Base-by-base conservation (phyloP, 2,329 filamentous ascomycete genomes). In the Talaromyces sp. region DNA sequence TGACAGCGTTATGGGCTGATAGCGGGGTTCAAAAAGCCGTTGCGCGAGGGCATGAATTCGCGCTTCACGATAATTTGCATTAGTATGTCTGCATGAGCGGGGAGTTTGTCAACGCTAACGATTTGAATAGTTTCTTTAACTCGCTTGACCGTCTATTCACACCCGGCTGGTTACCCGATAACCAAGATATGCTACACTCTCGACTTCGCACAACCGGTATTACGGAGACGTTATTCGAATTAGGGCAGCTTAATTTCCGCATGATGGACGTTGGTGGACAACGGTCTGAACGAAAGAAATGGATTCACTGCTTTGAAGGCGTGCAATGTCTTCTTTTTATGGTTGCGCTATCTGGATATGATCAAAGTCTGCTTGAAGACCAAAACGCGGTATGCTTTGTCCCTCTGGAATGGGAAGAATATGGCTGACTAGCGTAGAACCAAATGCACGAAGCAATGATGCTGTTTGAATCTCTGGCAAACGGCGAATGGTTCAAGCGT, bases 201-300 rank as follows among this genome's bases (percentile, higher is more conserved):
- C 87, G 94, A 76, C 80, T 98, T 77, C 87, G 93, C 72, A 98
- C 94, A 19, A 98, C 95, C 2, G 94, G 94, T 72, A 98, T 98
- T 72, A 97, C 92, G 60, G 94, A 98, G 79, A 97, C 93, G 2
- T 86, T 94, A 68, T 98, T 98, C 78, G 92, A 96, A 77, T 85
- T 96, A 15, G 93, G 93, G 67, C 90, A 94, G 74, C 86, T 97
- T 72, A 96, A 93, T 69, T 97, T 97, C 80, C 90, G 93, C 73
- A 97, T 98, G 93, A 96, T 96, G 78, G 93, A 97, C 74, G 93
- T 96, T 56, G 93, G 93, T 76, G 93, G 93, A 65, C 93, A 97
- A 77, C 85, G 93, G 72, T 96, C 93, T 31, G 93, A 97, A 79
- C 90, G 93, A 68, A 96, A 96, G 85, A 97, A 97, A 83, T 97